Base-by-base conservation (phyloP, 805 yeast species). In the Blastobotrys chiropterorum region DNA sequence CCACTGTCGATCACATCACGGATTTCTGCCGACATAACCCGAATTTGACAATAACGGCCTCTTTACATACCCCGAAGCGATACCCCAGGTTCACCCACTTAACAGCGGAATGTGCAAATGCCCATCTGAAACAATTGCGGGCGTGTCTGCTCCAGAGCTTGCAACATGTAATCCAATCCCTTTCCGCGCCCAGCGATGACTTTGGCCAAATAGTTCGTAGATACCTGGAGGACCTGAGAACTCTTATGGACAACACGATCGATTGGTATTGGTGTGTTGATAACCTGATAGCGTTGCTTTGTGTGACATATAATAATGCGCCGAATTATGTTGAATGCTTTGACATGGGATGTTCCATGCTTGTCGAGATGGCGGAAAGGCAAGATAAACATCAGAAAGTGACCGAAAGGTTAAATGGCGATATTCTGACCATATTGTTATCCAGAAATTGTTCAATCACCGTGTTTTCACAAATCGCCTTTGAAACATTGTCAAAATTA, bases 311-410 rank as follows among this genome's bases (percentile, higher is more conserved):
- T 39, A 17, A 21, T 38, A 26, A 38, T 15, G 21, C 38, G n/a
- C 47, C 57, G 14, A 54, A 54, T 38, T 34, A 40, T 39, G 39
- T 51, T 3, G 48, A 51, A 21, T 46, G 51, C 34, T 54, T 38
- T 49, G 57, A 54, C 41, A 42, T 46, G 21, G 46, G 42, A n/a
- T 54, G 57, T 42, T 45, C 53, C 14, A 31, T 52, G 17, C 38
- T 52, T 14, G 39, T 44, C 7, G 45, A 38, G 16, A n/a, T 43
- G 39, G 26, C 46, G 17, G 41, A 38, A 14, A 20, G 17, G 2
- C 47, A 48, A 31, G 17, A 38, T 3, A 22, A 22, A n/a, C 40
- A 39, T 15, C n/a, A 8, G 2, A 22, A 46, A 21, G 21, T 43
- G 39, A 13, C 13, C 8, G 47, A 34, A 22, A 42, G 31, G 17